Percentiles rank a stretch among this genome's conserved stretches.
phyloP scores from a whole-genome alignment of 1,284 basidiomycete genomes.

The Ceratobasidium sp. region DNA sequence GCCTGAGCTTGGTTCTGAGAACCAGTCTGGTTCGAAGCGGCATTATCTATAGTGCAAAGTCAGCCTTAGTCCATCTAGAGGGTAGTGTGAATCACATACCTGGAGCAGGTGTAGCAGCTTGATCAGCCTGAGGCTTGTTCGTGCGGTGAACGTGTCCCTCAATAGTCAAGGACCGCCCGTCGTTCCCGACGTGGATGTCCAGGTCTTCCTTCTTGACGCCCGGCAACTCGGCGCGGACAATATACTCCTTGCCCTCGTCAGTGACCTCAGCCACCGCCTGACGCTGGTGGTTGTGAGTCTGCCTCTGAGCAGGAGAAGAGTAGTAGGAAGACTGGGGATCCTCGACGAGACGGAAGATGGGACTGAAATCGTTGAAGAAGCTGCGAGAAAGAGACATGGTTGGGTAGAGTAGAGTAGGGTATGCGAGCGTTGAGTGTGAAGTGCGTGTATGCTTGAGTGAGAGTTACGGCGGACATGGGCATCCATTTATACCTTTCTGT shows the following conservation, averaged over 20 bases:
- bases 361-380: conserved; percentile 45
- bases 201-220: conserved; percentile 49
- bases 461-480: neutral
- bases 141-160: conserved; percentile 44
- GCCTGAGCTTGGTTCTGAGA: neutral
- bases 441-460: conserved; percentile 13
- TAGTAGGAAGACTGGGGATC: conserved; percentile 29
- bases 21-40: neutral
- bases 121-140: conserved; percentile 2
- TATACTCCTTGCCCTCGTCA: conserved; percentile 47
- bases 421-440: conserved; percentile 4
- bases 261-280: conserved; percentile 45
- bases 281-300: conserved; percentile 9
- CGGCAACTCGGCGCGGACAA: conserved; percentile 49
- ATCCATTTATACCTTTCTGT: conserved; percentile 17
- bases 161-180: conserved; percentile 47
- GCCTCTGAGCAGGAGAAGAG: conserved; percentile 17
- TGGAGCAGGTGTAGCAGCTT: neutral
- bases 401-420: conserved; percentile 14
- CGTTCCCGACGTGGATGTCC: conserved; percentile 48
- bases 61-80: neutral
- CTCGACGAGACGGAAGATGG: conserved; percentile 47
- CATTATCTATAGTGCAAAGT: neutral
- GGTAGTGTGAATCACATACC: neutral
- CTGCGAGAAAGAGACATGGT: conserved; percentile 47